A percentile compares a stretch with the other conserved stretches of the same genome.
These are phyloP conservation scores for Allodekkera sacchari DNA, from an alignment of 805 yeast species.

Conservation along the genomic window DNA sequence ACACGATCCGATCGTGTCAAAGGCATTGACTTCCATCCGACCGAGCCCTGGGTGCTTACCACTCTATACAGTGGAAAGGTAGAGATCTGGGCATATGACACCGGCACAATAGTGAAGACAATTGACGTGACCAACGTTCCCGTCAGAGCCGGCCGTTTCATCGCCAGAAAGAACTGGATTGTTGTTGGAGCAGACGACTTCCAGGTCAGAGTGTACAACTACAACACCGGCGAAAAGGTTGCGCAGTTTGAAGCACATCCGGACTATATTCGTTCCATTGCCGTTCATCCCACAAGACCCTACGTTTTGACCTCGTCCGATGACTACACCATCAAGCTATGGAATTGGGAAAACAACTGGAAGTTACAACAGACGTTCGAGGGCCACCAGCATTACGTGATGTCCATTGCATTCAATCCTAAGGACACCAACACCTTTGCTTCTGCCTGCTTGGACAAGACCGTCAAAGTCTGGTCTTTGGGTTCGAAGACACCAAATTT, in stretches of 20 bases:
- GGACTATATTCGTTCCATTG: constrained; percentile 87
- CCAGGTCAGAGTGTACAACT: constrained; percentile 87
- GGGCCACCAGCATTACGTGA: constrained; percentile 93
- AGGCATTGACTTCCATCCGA: constrained; percentile 96
- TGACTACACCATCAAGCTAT: constrained; percentile 82
- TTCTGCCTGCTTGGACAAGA: constrained; percentile 90
- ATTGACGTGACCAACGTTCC: constrained; percentile 96
- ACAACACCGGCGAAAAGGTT: constrained; percentile 90
- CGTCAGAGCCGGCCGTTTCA: constrained; percentile 88
- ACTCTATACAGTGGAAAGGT: constrained; percentile 86
- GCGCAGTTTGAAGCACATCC: constrained; percentile 97
- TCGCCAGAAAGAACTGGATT: constrained; percentile 96
- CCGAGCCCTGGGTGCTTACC: constrained; percentile 93
- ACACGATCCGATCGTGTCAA: constrained; percentile 95
- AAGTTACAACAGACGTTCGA: constrained; percentile 80
- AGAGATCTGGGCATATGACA: constrained; percentile 92
- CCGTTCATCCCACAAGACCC: constrained; percentile 92
- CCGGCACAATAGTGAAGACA: constrained; percentile 73
- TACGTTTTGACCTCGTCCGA: constrained; percentile 84
- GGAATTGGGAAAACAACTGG: constrained; percentile 99
- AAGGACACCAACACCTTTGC: constrained; percentile 98
- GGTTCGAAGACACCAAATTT: constrained; percentile 85
- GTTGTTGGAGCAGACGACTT: constrained; percentile 95
- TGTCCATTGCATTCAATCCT: constrained; percentile 93
- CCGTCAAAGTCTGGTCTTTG: constrained; percentile 94